Base-by-base conservation (phyloP, 495 filamentous ascomycete species). In the Cercophora samala region DNA sequence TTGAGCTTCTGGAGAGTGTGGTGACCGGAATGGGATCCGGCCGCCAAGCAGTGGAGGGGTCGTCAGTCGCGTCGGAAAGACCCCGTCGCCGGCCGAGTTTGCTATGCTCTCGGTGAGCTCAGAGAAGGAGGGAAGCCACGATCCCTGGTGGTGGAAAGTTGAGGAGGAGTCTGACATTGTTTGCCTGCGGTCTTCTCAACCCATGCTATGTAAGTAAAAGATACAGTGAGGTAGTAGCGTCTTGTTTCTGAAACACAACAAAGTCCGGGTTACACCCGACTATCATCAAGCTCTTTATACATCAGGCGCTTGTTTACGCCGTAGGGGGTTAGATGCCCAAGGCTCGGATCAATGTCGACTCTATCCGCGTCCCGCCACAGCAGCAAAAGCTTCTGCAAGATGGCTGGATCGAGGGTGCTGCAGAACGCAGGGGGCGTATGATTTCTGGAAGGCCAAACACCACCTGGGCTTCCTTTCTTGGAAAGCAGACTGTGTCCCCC, bases 31-130 rank as follows among this genome's bases (percentile, higher is more conserved):
- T 9, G 37, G 37, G 37, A 46, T 46, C 37, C 37, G 37, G 8
- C 37, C 37, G 15, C 37, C 15, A 9, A 46, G 37, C 2, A 46
- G 37, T 46, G 37, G 53, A 56, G n/a, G 53, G n/a, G 22, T 19
- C 5, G 18, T 11, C 6, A 21, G 53, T 4, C 9, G 53, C 4
- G n/a, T 21, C 0, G 53, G 53, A 56, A 18, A 4, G 53, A 18
- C 18, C n/a, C 22, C 53, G 18, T 56, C 53, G 1, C 8, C n/a
- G 11, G 53, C n/a, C 4, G 53, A 56, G 53, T 56, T 4, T 3
- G 53, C 53, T 56, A 56, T 23, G 53, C 53, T 56, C 53, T 19
- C n/a, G n/a, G 53, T 56, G 22, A 56, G 53, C 53, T 56, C 53
- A 23, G 53, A 19, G 53, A 56, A 56, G 22, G 22, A 56, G 22